These are phyloP conservation scores for Elaeis oleifera DNA, from an alignment of 202 grass and related monocot species.

Conservation along the genomic window DNA sequence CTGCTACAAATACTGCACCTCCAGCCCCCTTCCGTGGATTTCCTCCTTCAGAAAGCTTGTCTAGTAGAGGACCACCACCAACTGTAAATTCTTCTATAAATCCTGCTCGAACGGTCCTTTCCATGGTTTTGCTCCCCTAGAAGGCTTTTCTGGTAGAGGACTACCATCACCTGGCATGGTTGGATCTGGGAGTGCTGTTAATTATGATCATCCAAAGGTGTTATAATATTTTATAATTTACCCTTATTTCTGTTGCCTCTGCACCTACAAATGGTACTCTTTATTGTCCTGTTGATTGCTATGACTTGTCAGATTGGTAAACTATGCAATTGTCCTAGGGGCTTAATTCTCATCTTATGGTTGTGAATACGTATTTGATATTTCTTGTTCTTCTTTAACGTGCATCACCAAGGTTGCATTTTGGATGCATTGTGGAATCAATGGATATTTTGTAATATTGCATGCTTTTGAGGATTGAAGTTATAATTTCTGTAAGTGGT, in stretches of 20 bases:
- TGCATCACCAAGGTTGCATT: too few species aligned
- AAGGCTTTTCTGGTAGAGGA: constrained; percentile 34
- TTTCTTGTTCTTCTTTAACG: too few species aligned
- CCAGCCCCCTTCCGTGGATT: constrained; percentile 40
- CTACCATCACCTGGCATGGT: constrained; percentile 39
- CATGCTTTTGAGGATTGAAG: too few species aligned
- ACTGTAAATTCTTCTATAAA: constrained; percentile 35
- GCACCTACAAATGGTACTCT: too few species aligned
- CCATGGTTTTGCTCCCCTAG: constrained; percentile 38
- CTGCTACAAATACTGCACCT: constrained; percentile 36
- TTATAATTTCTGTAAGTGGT: too few species aligned
- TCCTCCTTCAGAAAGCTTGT: constrained; percentile 45
- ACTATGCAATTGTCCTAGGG: too few species aligned
- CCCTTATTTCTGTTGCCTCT: not conserved
- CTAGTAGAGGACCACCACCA: constrained; percentile 37
- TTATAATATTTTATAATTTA: constrained; percentile 24
- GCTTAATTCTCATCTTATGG: too few species aligned
- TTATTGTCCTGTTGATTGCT: too few species aligned
- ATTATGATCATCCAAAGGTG: constrained; percentile 64
- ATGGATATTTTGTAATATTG: too few species aligned
- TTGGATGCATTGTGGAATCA: too few species aligned
- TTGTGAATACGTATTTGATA: too few species aligned
- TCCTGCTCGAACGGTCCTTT: constrained; percentile 33
- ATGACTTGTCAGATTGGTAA: too few species aligned
- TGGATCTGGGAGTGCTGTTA: constrained; percentile 49